These are phyloP conservation scores for Citrullus amarus DNA, from an alignment of 306 rosid genomes.

Conservation along the genomic window DNA sequence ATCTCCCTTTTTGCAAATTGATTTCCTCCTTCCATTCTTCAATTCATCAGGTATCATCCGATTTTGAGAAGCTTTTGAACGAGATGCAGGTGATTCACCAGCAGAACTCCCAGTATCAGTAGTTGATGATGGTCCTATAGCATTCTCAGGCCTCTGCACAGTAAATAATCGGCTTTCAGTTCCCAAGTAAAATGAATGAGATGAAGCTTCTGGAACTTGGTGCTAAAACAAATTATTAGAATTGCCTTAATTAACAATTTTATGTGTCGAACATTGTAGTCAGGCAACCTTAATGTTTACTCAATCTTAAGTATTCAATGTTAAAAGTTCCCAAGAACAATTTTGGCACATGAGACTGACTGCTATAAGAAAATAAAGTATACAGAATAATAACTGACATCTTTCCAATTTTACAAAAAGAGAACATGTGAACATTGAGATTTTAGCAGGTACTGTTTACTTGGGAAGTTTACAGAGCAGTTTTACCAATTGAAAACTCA, in stretches of 20 bases:
- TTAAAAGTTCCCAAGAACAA: not conserved
- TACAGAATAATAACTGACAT: not conserved
- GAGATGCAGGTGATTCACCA: constrained; percentile 55
- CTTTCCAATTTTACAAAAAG: not conserved
- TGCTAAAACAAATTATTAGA: not conserved
- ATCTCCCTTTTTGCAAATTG: constrained; percentile 45
- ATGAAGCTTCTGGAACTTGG: not conserved
- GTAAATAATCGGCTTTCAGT: constrained; percentile 1
- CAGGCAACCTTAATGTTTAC: not conserved
- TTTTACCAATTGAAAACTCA: not conserved
- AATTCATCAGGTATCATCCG: constrained; percentile 31
- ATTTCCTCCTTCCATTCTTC: constrained; percentile 56
- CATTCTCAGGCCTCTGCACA: constrained; percentile 58
- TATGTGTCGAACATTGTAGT: not conserved
- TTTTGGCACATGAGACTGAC: not conserved
- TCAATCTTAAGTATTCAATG: not conserved
- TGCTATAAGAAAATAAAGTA: not conserved
- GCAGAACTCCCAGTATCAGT: constrained; percentile 47
- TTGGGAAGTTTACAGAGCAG: not conserved
- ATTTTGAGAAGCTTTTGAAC: constrained; percentile 34
- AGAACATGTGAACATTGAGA: not conserved
- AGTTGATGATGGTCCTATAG: constrained; percentile 34
- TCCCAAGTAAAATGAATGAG: not conserved
- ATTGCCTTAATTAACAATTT: not conserved
- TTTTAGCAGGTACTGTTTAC: not conserved